Evolutionary conservation across 225 moss, liverwort and hornwort genomes (phyloP), one percentile per base, ranked within the genome.

Genomic region (Polytrichum commune): DNA sequence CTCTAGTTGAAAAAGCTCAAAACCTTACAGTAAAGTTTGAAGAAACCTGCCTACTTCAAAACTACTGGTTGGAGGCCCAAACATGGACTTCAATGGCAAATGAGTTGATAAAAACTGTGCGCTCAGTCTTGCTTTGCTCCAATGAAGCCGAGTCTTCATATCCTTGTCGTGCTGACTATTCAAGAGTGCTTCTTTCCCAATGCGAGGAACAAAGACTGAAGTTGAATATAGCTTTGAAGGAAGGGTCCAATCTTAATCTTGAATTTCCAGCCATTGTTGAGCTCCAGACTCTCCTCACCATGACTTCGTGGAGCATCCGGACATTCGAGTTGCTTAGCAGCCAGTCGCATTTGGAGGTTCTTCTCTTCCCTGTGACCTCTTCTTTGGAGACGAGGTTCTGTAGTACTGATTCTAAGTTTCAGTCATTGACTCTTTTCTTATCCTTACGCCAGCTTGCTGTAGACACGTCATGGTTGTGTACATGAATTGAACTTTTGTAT

Each of bases 341-440:
- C 35, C 84, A 81, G 56, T 86, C 86, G 4, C 73, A 78, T 18
- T 73, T 93, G 70, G 93, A 92, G 90, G 95, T 95, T 71, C 28
- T 81, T 29, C 55, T 75, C 54, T 72, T 23, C 20, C 33, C 27
- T 33, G 38, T 63, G 27, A 68, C 58, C 70, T 30, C 46, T 46
- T 16, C 46, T 46, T 35, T 46, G 13, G 46, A 46, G 46, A 16
- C 7, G 46, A 46, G 13, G 13, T 46, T 46, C 2, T 46, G 46
- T 38, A 10, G 1, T 13, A 16, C 46, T 4, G 4, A 16, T 46
- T 46, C 13, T 16, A 46, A 13, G 46, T 16, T 9, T 46, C 46
- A 46, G 13, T 46, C 0, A 13, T 38, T 30, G 16, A 46, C 46
- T 0, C 1, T 16, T 46, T 46, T 46, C 16, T 13, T 46, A 46